These are phyloP conservation scores for Boletus pseudo-olivaceus DNA, from an alignment of 768 basidiomycete species.

Conservation along the genomic window DNA sequence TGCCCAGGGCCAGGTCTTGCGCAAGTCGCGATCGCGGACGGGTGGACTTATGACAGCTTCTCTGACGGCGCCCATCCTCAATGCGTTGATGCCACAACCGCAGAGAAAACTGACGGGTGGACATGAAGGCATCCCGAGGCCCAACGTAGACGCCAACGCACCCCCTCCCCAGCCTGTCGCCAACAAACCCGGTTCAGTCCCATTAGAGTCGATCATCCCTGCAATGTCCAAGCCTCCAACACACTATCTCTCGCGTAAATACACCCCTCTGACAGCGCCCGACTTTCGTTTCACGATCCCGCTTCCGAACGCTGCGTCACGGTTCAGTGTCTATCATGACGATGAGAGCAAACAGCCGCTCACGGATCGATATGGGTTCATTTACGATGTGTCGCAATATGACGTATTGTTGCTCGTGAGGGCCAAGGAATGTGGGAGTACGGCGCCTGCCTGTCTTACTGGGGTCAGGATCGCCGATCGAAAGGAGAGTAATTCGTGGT, in stretches of 20 bases:
- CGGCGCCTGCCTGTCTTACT: constrained; percentile 81
- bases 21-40: constrained; percentile 36
- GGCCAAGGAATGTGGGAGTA: constrained; percentile 66
- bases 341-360: constrained; percentile 56
- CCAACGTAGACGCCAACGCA: constrained; percentile 12
- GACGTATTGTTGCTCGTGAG: constrained; percentile 74
- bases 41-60: constrained; percentile 37
- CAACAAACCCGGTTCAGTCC: constrained; percentile 46
- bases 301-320: constrained; percentile 51
- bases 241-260: constrained; percentile 73
- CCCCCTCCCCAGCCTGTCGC: constrained; percentile 20
- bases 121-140: constrained; percentile 18
- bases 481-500: constrained; percentile 75
- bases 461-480: constrained; percentile 86
- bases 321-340: constrained; percentile 47
- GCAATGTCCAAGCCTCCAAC: constrained; percentile 78
- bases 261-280: constrained; percentile 67
- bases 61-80: constrained; percentile 58
- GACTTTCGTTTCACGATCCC: constrained; percentile 75
- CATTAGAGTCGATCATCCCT: constrained; percentile 81
- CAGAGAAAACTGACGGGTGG: constrained; percentile 39
- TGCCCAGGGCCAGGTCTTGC: constrained; percentile 30
- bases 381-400: constrained; percentile 81
- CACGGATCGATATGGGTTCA: constrained; percentile 88
- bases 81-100: constrained; percentile 53